phyloP scores from a whole-genome alignment of 2,329 filamentous ascomycete genomes.

The Furcasterigmium furcatum region DNA sequence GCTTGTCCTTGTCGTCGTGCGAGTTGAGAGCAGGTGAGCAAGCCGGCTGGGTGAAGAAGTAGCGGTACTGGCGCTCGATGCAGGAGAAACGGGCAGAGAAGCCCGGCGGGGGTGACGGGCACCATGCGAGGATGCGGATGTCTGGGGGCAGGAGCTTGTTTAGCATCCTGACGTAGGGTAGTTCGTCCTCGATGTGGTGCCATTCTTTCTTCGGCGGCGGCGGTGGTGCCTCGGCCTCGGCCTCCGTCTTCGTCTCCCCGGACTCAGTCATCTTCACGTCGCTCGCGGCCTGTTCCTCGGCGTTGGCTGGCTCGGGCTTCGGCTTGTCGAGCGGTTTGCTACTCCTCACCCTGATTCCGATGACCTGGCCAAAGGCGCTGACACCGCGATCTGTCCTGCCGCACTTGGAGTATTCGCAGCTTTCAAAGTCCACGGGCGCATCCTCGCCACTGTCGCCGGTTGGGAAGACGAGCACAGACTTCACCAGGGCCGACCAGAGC shows the following conservation, averaged over 20 bases:
- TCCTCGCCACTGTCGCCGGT: slow-evolving; percentile 40
- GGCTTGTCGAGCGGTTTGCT: slow-evolving; percentile 55
- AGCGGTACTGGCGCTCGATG: slow-evolving; percentile 85
- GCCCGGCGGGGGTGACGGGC: slow-evolving; percentile 70
- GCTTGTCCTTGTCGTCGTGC: slow-evolving; percentile 7
- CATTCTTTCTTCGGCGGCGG: slow-evolving; percentile 30
- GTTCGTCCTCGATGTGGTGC: slow-evolving; percentile 76
- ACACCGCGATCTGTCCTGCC: slow-evolving; percentile 91
- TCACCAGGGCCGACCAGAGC: slow-evolving; percentile 86
- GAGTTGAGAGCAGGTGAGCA: slow-evolving; percentile 63
- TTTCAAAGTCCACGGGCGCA: slow-evolving; percentile 66
- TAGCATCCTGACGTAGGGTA: slow-evolving; percentile 78
- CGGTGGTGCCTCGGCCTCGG: slow-evolving; percentile 9
- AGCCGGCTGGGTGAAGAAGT: slow-evolving; percentile 96
- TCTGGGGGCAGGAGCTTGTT: slow-evolving; percentile 87
- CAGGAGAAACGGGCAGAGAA: slow-evolving; percentile 95
- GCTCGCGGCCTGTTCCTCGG: slow-evolving; percentile 10
- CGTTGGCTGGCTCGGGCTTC: slow-evolving; percentile 18
- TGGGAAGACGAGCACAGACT: slow-evolving; percentile 77
- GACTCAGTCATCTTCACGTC: slow-evolving; percentile 2
- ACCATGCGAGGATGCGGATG: slow-evolving; percentile 92
- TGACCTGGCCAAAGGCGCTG: slow-evolving; percentile 94
- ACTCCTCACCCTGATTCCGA: slow-evolving; percentile 79
- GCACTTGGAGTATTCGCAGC: slow-evolving; percentile 91
- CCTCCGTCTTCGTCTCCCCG: background rate